phyloP scores from a whole-genome alignment of 177 flowering plant species.

The Vitis hybrid region DNA sequence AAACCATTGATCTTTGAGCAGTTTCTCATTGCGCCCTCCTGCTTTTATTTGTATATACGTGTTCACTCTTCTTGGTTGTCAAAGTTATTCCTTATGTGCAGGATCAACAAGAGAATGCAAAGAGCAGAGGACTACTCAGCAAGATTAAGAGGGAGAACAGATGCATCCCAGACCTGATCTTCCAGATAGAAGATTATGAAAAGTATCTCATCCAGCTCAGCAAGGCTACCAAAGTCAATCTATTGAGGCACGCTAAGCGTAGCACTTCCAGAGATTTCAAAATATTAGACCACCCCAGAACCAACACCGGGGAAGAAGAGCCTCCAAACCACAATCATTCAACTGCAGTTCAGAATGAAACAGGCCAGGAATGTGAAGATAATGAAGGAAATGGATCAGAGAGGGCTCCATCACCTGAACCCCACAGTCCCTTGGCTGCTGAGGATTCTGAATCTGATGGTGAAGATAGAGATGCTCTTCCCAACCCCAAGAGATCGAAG shows the following conservation, averaged over 20 bases:
- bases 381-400: slow-evolving; percentile 41
- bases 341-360: slow-evolving; percentile 24
- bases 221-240: slow-evolving; percentile 68
- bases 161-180: slow-evolving; percentile 79
- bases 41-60: too few species aligned
- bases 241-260: slow-evolving; percentile 79
- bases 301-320: slow-evolving; percentile 32
- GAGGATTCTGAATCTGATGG: slow-evolving; percentile 47
- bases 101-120: slow-evolving; percentile 61
- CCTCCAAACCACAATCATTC: slow-evolving; percentile 22
- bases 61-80: too few species aligned
- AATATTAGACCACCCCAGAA: slow-evolving; percentile 38
- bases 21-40: too few species aligned
- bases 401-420: slow-evolving; percentile 32
- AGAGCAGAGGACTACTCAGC: slow-evolving; percentile 40
- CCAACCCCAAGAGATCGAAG: slow-evolving; percentile 50
- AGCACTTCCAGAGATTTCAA: slow-evolving; percentile 84
- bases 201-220: slow-evolving; percentile 76
- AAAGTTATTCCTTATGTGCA: slow-evolving; percentile 24
- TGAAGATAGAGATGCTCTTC: slow-evolving; percentile 34
- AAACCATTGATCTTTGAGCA: neutral
- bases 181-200: slow-evolving; percentile 85
- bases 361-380: slow-evolving; percentile 34
- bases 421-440: slow-evolving; percentile 28
- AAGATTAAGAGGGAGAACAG: slow-evolving; percentile 80